A percentile compares a stretch with the other conserved stretches of the same genome.
Conservation (phyloP, 495 filamentous ascomycete genomes). For the Lasiosphaeria miniovina region DNA sequence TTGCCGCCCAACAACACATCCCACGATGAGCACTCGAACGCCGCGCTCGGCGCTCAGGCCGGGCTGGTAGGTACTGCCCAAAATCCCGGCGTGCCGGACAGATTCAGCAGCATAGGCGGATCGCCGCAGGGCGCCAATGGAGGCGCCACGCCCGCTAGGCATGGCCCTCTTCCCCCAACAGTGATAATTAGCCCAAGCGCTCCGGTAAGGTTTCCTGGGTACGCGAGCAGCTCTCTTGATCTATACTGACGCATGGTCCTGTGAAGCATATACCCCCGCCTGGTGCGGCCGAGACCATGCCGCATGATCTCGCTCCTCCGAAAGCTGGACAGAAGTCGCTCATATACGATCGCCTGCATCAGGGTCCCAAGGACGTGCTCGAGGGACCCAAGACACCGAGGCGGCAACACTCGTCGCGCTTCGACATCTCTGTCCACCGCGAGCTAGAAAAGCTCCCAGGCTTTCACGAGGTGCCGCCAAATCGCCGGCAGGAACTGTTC, state of each 20-base stretch:
- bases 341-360: constrained; percentile 86
- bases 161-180: constrained; percentile 74
- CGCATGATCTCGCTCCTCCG: constrained; percentile 91
- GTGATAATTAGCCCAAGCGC: constrained; percentile 94
- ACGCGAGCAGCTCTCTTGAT: background rate
- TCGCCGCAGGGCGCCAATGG: constrained; percentile 51
- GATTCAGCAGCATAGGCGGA: constrained; percentile 40
- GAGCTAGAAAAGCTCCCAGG: constrained; percentile 96
- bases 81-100: constrained; percentile 38
- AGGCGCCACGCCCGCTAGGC: constrained; percentile 65
- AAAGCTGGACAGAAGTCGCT: constrained; percentile 81
- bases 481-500: constrained; percentile 93
- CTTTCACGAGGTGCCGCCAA: constrained; percentile 97
- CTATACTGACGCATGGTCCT: constrained; percentile 20
- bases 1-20: constrained; percentile 66
- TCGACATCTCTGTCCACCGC: constrained; percentile 94
- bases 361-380: constrained; percentile 90
- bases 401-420: constrained; percentile 93
- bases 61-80: constrained; percentile 21
- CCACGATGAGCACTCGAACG: constrained; percentile 41
- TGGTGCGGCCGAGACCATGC: constrained; percentile 95
- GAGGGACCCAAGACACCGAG: constrained; percentile 94
- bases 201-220: constrained; percentile 61
- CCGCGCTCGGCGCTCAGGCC: constrained; percentile 42
- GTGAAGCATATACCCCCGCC: constrained; percentile 86